A percentile compares a stretch with the other conserved stretches of the same genome.
phyloP scores from a whole-genome alignment of 2,329 filamentous ascomycete species.

The Trichophyton schoenleinii region DNA sequence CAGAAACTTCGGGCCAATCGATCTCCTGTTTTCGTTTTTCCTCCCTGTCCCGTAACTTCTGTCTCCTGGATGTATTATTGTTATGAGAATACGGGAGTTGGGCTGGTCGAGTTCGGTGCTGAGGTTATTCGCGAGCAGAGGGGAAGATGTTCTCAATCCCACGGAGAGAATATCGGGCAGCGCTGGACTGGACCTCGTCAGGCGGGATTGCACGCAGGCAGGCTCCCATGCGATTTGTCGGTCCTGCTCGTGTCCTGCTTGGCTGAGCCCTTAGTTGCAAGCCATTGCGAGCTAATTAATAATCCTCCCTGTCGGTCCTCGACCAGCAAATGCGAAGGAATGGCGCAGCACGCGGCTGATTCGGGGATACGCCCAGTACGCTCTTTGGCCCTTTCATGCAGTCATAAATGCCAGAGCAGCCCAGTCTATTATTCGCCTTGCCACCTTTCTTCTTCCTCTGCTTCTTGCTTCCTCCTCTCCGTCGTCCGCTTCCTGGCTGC shows the following conservation, averaged over 20 bases:
- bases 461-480: not conserved
- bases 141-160: not conserved
- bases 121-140: not conserved
- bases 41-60: not conserved
- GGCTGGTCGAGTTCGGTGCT: not conserved
- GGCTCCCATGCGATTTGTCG: conserved; percentile 4
- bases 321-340: conserved; percentile 3
- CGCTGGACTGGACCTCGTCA: not conserved
- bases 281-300: conserved; percentile 1
- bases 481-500: not conserved
- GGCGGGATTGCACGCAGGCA: not conserved
- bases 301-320: not conserved
- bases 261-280: conserved; percentile 1
- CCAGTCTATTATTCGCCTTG: no score
- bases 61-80: not conserved
- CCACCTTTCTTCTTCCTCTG: not conserved
- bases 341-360: conserved; percentile 10
- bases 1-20: not conserved
- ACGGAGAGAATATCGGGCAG: not conserved
- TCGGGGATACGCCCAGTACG: conserved; percentile 5
- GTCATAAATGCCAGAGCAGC: no score
- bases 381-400: not conserved
- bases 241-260: conserved; percentile 1
- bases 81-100: not conserved
- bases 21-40: not conserved